A percentile compares a stretch with the other conserved stretches of the same genome.
Conservation (phyloP, 768 basidiomycete genomes). For the Cubamyces sp. region DNA sequence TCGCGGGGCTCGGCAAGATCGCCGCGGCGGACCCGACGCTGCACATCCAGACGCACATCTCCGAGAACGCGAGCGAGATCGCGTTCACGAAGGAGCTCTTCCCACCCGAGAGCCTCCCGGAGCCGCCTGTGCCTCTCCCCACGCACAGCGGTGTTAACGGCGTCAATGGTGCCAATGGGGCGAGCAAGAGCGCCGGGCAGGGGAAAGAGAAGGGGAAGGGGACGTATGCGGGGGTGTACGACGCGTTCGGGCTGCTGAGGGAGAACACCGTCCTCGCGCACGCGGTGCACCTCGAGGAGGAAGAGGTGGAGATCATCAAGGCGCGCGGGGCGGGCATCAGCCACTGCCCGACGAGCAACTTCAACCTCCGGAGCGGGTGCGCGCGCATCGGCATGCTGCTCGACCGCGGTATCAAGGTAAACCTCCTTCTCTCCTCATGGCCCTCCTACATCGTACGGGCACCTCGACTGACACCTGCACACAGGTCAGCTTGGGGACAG, state of each 20-base stretch:
- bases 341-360: constrained; percentile 95
- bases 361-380: constrained; percentile 86
- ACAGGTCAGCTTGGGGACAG: constrained; percentile 94
- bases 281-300: constrained; percentile 75
- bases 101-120: constrained; percentile 40
- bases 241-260: constrained; percentile 73
- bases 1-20: constrained; percentile 62
- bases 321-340: constrained; percentile 72
- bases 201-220: background rate
- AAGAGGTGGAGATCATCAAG: constrained; percentile 76
- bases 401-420: constrained; percentile 85
- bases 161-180: background rate
- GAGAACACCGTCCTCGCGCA: constrained; percentile 87
- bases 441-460: background rate
- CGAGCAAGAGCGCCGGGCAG: background rate
- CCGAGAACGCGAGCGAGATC: constrained; percentile 82
- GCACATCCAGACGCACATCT: constrained; percentile 90
- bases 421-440: constrained; percentile 12
- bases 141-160: too few relatives aligned
- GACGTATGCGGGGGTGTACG: constrained; percentile 84
- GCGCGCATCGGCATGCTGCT: constrained; percentile 79
- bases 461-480: background rate
- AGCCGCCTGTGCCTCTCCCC: constrained; percentile 6
- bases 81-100: constrained; percentile 67
- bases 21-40: constrained; percentile 62